phyloP scores from a whole-genome alignment of 1,284 basidiomycete species.

The Leccinum fuscescens region DNA sequence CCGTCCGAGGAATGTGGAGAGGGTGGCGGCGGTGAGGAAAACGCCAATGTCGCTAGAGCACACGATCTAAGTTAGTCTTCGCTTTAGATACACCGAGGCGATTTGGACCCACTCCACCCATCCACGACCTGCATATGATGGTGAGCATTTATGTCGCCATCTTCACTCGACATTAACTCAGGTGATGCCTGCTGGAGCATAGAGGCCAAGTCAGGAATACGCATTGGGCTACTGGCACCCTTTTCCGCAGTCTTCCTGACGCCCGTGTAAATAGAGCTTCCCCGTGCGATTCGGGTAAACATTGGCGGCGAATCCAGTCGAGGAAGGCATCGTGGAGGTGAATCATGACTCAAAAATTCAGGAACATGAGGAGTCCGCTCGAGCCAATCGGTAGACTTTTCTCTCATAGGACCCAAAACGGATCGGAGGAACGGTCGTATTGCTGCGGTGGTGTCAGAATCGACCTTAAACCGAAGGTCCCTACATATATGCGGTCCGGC shows the following conservation, averaged over 20 bases:
- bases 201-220: slow-evolving; percentile 16
- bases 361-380: slow-evolving; percentile 23
- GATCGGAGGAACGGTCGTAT: slow-evolving; percentile 27
- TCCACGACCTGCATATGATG: slow-evolving; percentile 52
- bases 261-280: not conserved
- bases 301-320: slow-evolving; percentile 41
- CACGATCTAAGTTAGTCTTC: slow-evolving; percentile 9
- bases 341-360: slow-evolving; percentile 30
- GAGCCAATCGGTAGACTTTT: not conserved
- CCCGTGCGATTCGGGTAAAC: slow-evolving; percentile 40
- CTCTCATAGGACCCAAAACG: not conserved
- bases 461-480: slow-evolving; percentile 34
- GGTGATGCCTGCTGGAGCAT: slow-evolving; percentile 20
- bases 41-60: slow-evolving; percentile 21
- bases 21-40: slow-evolving; percentile 35
- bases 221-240: slow-evolving; percentile 1
- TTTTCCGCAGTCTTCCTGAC: not conserved
- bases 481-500: slow-evolving; percentile 22
- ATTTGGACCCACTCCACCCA: slow-evolving; percentile 52
- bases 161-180: slow-evolving; percentile 35
- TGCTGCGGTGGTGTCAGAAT: slow-evolving; percentile 24
- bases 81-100: not conserved
- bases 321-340: slow-evolving; percentile 33
- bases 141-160: slow-evolving; percentile 41
- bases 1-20: slow-evolving; percentile 35